Evolutionary conservation across 2,329 filamentous ascomycete genomes (phyloP).

Genomic region (Fusarium circinatum): DNA sequence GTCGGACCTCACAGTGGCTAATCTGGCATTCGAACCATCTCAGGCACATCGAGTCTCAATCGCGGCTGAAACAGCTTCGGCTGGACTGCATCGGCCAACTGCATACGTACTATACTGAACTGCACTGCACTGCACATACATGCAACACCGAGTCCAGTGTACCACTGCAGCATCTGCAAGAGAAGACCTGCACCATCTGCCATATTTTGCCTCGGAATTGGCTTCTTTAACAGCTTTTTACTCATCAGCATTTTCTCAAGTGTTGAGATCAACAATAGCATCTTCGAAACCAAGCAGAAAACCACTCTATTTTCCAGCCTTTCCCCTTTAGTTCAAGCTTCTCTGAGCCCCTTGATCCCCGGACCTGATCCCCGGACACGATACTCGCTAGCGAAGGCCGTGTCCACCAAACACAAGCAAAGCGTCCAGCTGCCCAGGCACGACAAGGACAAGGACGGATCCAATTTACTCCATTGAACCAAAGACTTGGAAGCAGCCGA

Average conservation of each 20-base stretch:
- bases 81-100: conserved; percentile 1
- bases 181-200: not conserved
- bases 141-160: not conserved
- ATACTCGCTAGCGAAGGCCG: conserved; percentile 28
- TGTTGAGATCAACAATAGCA: conserved; percentile 15
- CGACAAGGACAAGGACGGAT: conserved; percentile 29
- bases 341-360: conserved; percentile 40
- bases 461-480: conserved; percentile 38
- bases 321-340: conserved; percentile 40
- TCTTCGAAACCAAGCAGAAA: conserved; percentile 17
- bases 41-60: conserved; percentile 20
- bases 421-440: conserved; percentile 24
- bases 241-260: not conserved
- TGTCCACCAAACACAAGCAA: conserved; percentile 33
- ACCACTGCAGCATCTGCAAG: not conserved
- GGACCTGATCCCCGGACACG: conserved; percentile 28
- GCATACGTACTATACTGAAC: not conserved
- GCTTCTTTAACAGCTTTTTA: not conserved
- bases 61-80: conserved; percentile 23
- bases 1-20: conserved; percentile 3
- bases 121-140: not conserved
- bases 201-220: not conserved
- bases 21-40: not conserved
- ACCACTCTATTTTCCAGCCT: conserved; percentile 25
- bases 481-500: conserved; percentile 32